Conservation (phyloP, 2,329 filamentous ascomycete species). For the Thielaviopsis ethacetica region DNA sequence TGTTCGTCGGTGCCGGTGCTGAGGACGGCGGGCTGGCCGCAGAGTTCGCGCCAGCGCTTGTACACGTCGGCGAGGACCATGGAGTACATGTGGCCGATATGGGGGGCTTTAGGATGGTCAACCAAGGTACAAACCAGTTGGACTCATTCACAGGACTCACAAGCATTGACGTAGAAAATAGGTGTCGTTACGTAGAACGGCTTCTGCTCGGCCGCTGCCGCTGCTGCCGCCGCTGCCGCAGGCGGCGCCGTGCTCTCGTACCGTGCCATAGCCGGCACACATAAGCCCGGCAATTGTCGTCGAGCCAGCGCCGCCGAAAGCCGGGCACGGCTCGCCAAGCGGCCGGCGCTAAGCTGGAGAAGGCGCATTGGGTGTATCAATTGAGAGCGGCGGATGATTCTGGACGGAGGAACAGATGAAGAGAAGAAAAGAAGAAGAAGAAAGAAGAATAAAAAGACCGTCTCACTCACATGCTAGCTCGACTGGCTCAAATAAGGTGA, state of each 20-base stretch:
- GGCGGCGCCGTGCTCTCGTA: neutral
- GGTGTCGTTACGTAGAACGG: slow-evolving; percentile 92
- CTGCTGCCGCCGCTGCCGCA: neutral
- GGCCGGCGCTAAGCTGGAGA: neutral
- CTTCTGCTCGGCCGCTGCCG: slow-evolving; percentile 30
- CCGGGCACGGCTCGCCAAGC: neutral
- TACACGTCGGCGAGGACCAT: slow-evolving; percentile 83
- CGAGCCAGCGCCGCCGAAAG: neutral
- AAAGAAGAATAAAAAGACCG: neutral
- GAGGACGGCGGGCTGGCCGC: slow-evolving; percentile 54
- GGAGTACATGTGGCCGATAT: slow-evolving; percentile 87
- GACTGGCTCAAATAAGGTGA: neutral
- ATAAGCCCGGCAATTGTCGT: neutral
- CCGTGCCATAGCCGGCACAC: neutral
- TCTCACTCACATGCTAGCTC: neutral
- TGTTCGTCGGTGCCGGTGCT: slow-evolving; percentile 94
- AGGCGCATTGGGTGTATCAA: neutral
- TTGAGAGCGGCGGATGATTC: no score
- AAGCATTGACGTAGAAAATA: slow-evolving; percentile 97
- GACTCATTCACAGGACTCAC: slow-evolving; percentile 26
- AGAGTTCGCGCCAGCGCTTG: slow-evolving; percentile 77
- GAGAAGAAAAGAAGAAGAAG: neutral
- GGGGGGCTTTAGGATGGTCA: slow-evolving; percentile 45
- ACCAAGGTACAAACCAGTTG: slow-evolving; percentile 13
- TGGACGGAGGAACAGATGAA: neutral